Conservation (phyloP, 176 grass and related monocot species). For the Carex scoparia region DNA sequence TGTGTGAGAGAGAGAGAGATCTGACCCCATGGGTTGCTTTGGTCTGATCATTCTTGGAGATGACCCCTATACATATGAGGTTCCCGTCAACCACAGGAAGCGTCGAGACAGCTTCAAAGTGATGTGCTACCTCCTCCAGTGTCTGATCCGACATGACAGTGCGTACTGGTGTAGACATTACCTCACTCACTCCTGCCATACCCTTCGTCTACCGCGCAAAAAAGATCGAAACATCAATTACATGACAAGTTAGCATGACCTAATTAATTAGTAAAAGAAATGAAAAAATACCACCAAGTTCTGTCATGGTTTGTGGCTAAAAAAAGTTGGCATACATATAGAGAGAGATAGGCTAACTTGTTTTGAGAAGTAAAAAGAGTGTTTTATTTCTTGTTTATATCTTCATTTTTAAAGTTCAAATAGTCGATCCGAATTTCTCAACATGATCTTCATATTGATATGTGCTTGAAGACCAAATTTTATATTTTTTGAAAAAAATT, state of each 20-base stretch:
- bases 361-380: too few relatives aligned
- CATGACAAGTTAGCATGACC: not conserved
- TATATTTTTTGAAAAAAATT: too few relatives aligned
- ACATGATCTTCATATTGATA: too few relatives aligned
- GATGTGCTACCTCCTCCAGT: slow-evolving; percentile 60
- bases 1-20: not conserved
- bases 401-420: too few relatives aligned
- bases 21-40: slow-evolving; percentile 65
- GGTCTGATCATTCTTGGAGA: slow-evolving; percentile 57
- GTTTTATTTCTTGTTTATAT: too few relatives aligned
- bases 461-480: too few relatives aligned
- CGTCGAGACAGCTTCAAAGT: slow-evolving; percentile 49
- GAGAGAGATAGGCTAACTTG: too few relatives aligned
- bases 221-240: slow-evolving; percentile 21
- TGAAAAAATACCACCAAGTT: not conserved
- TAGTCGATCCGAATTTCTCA: too few relatives aligned
- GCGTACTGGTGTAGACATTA: slow-evolving; percentile 62
- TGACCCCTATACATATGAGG: slow-evolving; percentile 60
- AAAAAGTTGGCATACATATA: not conserved
- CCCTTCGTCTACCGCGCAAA: slow-evolving; percentile 9
- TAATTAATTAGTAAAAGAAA: not conserved
- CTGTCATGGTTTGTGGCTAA: not conserved
- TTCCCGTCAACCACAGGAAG: slow-evolving; percentile 66
- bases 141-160: slow-evolving; percentile 46
- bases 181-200: slow-evolving; percentile 28